Evolutionary conservation across 1,284 basidiomycete species (phyloP).

Genomic region (Sporisorium reilianum): DNA sequence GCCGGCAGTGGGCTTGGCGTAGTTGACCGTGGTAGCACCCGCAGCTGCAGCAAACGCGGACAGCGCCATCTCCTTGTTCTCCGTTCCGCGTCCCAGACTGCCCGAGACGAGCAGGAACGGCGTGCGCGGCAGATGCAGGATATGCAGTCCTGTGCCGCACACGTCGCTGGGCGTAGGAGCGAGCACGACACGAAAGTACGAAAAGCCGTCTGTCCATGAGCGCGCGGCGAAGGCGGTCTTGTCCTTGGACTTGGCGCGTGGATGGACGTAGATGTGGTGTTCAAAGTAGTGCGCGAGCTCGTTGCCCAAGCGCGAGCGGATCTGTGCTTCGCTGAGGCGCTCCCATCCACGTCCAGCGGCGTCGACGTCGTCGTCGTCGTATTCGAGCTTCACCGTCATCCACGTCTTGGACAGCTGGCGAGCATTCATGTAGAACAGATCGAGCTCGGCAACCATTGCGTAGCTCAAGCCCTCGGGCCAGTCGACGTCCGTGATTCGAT

Average conservation of each 20-base stretch:
- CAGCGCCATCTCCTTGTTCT: conserved; percentile 47
- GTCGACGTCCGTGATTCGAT: conserved; percentile 53
- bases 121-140: conserved; percentile 47
- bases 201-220: conserved; percentile 42
- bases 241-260: conserved; percentile 8
- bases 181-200: conserved; percentile 51
- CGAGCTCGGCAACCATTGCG: conserved; percentile 54
- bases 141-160: conserved; percentile 46
- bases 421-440: conserved; percentile 26
- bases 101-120: conserved; percentile 51
- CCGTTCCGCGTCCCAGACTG: conserved; percentile 35
- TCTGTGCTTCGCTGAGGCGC: conserved; percentile 29
- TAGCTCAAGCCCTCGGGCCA: conserved; percentile 58
- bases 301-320: conserved; percentile 33
- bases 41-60: conserved; percentile 46
- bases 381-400: conserved; percentile 48
- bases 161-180: conserved; percentile 41
- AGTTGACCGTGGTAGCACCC: conserved; percentile 43
- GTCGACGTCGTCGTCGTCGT: conserved; percentile 45
- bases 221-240: neutral
- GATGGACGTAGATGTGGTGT: conserved; percentile 51
- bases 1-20: conserved; percentile 26
- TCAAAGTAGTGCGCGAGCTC: conserved; percentile 56
- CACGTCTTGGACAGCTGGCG: conserved; percentile 37
- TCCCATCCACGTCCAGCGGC: conserved; percentile 29